Evolutionary conservation across 345 rosid genomes (phyloP), one percentile per base, ranked within the genome.

Genomic region (Salix udensis): DNA sequence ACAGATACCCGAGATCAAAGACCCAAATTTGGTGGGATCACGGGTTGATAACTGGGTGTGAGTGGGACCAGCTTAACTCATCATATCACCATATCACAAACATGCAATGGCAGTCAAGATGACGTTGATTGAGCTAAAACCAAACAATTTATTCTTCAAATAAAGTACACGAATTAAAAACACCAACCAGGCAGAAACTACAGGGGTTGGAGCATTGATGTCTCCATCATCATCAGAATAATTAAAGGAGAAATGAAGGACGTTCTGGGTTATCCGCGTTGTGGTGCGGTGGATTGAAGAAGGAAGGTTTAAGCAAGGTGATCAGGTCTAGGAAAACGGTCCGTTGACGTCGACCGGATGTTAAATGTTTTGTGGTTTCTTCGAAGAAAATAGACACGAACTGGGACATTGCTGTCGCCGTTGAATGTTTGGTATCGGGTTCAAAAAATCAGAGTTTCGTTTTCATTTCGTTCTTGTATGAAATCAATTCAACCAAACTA

Each of bases 221-320:
- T 53, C 60, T 19, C 84, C 85, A 68, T 84, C 87, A 14, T 78
- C 87, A 24, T 80, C 88, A 2, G 81, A 77, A 36, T 36, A 90
- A 67, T 91, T 91, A 34, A 82, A 39, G 72, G 88, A 88, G 79
- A 88, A 92, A 36, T 88, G 90, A 65, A 92, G 74, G 1, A 90
- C 74, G 84, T 92, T 90, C 64, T 88, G 94, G 77, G 94, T 77
- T 14, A 92, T 21, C 62, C 92, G 91, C 4, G 91, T 86, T 26
- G 88, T 81, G 65, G 86, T 86, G 71, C 85, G 91, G 77, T 90
- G 61, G 77, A 87, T 7, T 24, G 94, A 85, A 23, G 83, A 82
- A 3, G 92, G 94, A 70, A 89, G 66, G 70, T 79, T 80, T 60
- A 88, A 36, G 73, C 3, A 88, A 86, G 62, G 91, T 68, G 9